Evolutionary conservation across 2,329 filamentous ascomycete species (phyloP), one percentile per base, ranked within the genome.

Genomic region (Waltergamsia citrina): DNA sequence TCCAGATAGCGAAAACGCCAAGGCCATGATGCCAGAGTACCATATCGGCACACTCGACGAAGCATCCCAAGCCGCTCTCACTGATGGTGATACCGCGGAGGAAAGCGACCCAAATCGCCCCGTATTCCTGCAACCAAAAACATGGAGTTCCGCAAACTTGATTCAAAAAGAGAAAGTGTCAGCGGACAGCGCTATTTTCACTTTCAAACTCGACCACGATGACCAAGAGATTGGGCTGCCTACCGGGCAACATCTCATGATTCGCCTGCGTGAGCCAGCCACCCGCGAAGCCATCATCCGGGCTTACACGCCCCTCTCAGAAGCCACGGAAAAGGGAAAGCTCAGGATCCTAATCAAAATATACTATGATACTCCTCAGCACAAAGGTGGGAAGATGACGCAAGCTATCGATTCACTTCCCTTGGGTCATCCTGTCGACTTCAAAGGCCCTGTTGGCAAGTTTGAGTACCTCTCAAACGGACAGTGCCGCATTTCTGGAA

Each of bases 1-100:
- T n/a, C 37, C 49, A 90, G 85, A 94, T 54, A 88, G 82, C 52
- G 87, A 94, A 60, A 94, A 84, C 12, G 88, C 88, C 22, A 94
- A 93, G 60, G 71, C 69, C 14, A 94, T 94, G 86, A 87, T 95
- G 81, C 71, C 74, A 9, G 59, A 70, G 29, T 93, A 94, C 50
- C 87, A 95, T 54, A 78, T 95, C 43, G 88, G 88, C 33, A 77
- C 76, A 1, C 69, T 94, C 10, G 74, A 84, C 44, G 62, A 75
- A 42, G 63, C 63, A 15, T 73, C 78, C 2, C 45, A 39, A 5
- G 63, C 66, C 6, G 61, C 65, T 25, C 66, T 92, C 3, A 61
- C 66, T 11, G 17, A 6, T 11, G 20, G 22, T 2, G 32, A 39
- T n/a, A 56, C 57, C 2, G 53, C 63, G 37, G 51, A 53, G 10